Conservation (phyloP, 441 rosid species). For the Erysimum cheiri region DNA sequence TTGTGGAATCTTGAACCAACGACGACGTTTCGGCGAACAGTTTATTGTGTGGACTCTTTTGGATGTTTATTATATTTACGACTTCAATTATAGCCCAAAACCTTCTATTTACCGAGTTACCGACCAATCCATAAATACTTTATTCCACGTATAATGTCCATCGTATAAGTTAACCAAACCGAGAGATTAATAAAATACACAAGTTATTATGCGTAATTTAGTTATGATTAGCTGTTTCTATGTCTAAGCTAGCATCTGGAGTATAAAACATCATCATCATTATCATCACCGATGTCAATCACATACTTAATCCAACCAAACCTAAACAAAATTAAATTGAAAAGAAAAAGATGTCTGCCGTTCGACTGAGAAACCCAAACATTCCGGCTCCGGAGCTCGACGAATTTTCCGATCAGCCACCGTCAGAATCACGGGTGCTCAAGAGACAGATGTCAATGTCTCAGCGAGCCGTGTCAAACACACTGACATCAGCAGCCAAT, state of each 20-base stretch:
- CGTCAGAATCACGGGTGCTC: constrained; percentile 20
- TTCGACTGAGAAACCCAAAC: constrained; percentile 29
- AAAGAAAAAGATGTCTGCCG: constrained; percentile 27
- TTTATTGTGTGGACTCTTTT: not conserved
- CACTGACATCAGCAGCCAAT: constrained; percentile 63
- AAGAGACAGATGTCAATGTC: constrained; percentile 50
- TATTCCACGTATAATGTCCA: not conserved
- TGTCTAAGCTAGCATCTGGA: too few relatives aligned
- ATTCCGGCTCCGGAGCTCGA: constrained; percentile 15
- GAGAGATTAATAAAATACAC: not conserved
- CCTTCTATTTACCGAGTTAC: too few relatives aligned
- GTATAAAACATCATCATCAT: constrained; percentile 23
- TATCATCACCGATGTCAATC: not conserved
- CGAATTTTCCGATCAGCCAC: constrained; percentile 22
- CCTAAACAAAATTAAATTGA: not conserved
- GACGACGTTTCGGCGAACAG: constrained; percentile 19
- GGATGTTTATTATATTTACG: too few relatives aligned
- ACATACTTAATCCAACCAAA: constrained; percentile 9
- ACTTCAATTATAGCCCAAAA: too few relatives aligned
- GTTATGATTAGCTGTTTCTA: constrained; percentile 33
- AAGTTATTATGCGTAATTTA: constrained; percentile 12
- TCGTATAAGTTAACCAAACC: not conserved
- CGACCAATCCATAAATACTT: too few relatives aligned
- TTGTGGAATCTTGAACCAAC: not conserved
- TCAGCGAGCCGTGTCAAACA: constrained; percentile 60